These are phyloP conservation scores for Pseudogymnoascus sp. DNA, from an alignment of 2,329 filamentous ascomycete species.

Conservation along the genomic window DNA sequence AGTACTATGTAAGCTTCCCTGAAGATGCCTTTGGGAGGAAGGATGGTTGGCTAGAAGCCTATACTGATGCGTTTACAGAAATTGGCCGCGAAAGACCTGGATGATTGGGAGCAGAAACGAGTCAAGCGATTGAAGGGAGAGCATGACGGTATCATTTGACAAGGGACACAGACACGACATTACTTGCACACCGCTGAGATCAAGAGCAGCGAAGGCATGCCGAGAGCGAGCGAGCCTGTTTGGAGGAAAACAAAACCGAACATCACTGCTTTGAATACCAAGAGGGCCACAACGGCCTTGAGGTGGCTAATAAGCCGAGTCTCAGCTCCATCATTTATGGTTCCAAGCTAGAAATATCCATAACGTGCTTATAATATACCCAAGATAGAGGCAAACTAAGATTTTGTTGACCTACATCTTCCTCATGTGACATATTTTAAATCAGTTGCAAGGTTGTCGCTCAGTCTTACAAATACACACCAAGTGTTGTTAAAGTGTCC, in stretches of 20 bases:
- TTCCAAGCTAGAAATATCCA: background rate
- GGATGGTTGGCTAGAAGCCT: constrained; percentile 8
- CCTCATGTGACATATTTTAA: background rate
- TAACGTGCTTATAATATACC: background rate
- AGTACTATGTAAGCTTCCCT: constrained; percentile 65
- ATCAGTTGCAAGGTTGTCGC: background rate
- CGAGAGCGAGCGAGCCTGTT: background rate
- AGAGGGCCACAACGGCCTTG: background rate
- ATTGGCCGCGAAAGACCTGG: constrained; percentile 79
- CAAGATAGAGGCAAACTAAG: background rate
- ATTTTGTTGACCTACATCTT: background rate
- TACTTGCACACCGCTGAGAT: background rate
- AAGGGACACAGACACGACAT: background rate
- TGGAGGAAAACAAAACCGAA: background rate
- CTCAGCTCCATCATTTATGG: background rate
- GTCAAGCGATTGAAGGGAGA: constrained; percentile 86
- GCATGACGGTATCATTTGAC: constrained; percentile 59
- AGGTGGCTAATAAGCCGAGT: background rate
- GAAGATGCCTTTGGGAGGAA: background rate
- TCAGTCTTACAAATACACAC: background rate
- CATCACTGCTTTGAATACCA: background rate
- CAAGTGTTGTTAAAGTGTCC: background rate
- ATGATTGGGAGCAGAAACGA: constrained; percentile 94
- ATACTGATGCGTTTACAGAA: constrained; percentile 41
- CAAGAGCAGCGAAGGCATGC: background rate